Percentiles rank a stretch among this genome's conserved stretches.
Evolutionary conservation across 2,329 filamentous ascomycete species (phyloP).

Genomic region (Cryphonectria naterciae): DNA sequence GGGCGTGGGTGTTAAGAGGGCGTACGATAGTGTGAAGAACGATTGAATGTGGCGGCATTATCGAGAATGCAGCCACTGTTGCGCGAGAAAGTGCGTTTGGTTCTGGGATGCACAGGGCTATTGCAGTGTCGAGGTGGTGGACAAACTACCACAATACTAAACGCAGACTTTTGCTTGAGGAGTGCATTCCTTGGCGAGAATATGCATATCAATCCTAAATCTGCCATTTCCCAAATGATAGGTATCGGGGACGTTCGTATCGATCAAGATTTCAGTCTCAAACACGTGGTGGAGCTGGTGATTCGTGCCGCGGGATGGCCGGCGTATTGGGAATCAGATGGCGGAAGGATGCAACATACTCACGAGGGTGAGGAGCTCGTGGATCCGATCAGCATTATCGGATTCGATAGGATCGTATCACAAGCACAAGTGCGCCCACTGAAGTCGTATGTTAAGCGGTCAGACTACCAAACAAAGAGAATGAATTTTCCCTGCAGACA

Average conservation of each 20-base stretch:
- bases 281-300: neutral
- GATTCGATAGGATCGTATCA: neutral
- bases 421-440: neutral
- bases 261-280: neutral
- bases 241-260: neutral
- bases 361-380: neutral
- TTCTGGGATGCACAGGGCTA: neutral
- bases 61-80: neutral
- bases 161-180: neutral
- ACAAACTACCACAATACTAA: neutral
- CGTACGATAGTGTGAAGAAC: neutral
- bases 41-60: neutral
- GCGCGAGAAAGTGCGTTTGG: neutral
- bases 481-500: neutral
- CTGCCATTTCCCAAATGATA: neutral
- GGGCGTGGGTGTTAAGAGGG: neutral
- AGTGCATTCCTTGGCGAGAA: neutral
- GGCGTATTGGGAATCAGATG: neutral
- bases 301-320: neutral
- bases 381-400: neutral
- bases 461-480: neutral
- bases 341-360: conserved; percentile 2
- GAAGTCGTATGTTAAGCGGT: neutral
- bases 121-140: neutral
- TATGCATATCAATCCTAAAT: neutral